phyloP scores from a whole-genome alignment of 148 eudicot species.

The Camellia japonica region DNA sequence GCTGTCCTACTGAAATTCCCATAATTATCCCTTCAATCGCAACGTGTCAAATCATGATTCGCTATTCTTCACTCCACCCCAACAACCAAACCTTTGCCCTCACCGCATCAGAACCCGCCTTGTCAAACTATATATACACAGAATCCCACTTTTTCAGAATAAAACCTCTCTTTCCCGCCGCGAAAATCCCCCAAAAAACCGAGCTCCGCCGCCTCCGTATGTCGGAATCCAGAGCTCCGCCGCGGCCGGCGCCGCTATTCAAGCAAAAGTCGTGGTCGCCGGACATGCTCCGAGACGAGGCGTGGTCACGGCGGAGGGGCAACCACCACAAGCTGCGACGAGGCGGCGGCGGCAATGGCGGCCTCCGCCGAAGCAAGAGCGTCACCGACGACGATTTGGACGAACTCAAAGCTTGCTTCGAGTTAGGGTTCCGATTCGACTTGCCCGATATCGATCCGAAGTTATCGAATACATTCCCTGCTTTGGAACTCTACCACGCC shows the following conservation, averaged over 20 bases:
- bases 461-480: constrained; percentile 36
- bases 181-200: not conserved
- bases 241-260: constrained; percentile 8
- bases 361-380: constrained; percentile 21
- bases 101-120: not conserved
- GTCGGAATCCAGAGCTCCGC: not conserved
- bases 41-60: not conserved
- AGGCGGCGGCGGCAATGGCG: not conserved
- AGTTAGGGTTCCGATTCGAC: constrained; percentile 43
- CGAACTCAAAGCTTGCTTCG: constrained; percentile 45
- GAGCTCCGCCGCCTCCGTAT: not conserved
- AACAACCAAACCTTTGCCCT: not conserved
- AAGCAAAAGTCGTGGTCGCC: constrained; percentile 45
- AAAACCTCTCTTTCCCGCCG: not conserved
- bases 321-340: constrained; percentile 2
- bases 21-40: not conserved
- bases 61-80: not conserved
- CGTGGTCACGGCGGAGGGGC: constrained; percentile 20
- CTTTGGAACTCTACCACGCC: constrained; percentile 33
- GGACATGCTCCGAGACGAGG: constrained; percentile 23
- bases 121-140: too few relatives aligned
- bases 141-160: not conserved
- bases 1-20: not conserved
- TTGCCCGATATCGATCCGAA: constrained; percentile 28
- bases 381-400: constrained; percentile 44